A percentile compares a stretch with the other conserved stretches of the same genome.
phyloP scores from a whole-genome alignment of 768 basidiomycete species.

The Panaeolus papilionaceus region DNA sequence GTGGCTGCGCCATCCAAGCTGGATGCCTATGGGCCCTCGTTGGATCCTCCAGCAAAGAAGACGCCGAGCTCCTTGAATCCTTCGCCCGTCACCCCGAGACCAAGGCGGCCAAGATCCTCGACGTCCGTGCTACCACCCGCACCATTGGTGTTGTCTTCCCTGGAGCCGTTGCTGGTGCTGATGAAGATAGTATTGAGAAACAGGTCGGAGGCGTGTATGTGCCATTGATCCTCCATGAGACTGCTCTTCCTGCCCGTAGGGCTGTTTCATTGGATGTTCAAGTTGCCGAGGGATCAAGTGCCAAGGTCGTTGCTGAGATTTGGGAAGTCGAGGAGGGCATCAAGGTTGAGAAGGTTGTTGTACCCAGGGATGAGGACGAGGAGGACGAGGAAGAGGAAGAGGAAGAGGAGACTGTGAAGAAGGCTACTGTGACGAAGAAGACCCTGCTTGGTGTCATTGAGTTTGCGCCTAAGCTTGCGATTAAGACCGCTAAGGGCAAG shows the following conservation, averaged over 20 bases:
- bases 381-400: constrained; percentile 59
- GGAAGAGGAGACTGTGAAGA: constrained; percentile 68
- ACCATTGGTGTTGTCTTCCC: constrained; percentile 76
- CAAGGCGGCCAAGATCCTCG: constrained; percentile 39
- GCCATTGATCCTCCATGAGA: constrained; percentile 71
- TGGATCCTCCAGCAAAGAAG: constrained; percentile 43
- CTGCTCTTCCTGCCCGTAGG: constrained; percentile 71
- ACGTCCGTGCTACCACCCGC: constrained; percentile 60
- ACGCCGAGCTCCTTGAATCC: constrained; percentile 55
- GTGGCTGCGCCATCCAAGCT: constrained; percentile 82
- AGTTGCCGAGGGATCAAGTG: constrained; percentile 43
- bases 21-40: constrained; percentile 59
- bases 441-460: constrained; percentile 51
- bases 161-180: constrained; percentile 37
- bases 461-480: constrained; percentile 47
- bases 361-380: constrained; percentile 54
- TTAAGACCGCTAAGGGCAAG: constrained; percentile 44
- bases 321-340: constrained; percentile 81
- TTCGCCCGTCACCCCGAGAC: constrained; percentile 46
- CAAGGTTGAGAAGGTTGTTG: constrained; percentile 62
- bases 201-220: constrained; percentile 70
- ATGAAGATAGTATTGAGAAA: constrained; percentile 27
- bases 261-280: constrained; percentile 63
- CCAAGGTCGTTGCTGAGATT: constrained; percentile 66
- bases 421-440: constrained; percentile 64